These are phyloP conservation scores for Helianthus annuus DNA, from an alignment of 129 eudicot genomes.

Conservation along the genomic window HanXRQr2.0-SUNRISE NC_035436.2:129650923-129651422, in stretches of 20 bases:
- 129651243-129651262: slow-evolving; percentile 23
- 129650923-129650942: slow-evolving; percentile 25
- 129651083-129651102: slow-evolving; percentile 18
- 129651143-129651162: background rate
- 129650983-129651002: slow-evolving; percentile 39
- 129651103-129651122: slow-evolving; percentile 29
- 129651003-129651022: background rate
- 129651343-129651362: slow-evolving; percentile 13
- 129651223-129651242: slow-evolving; percentile 36
- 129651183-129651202: background rate
- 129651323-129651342: slow-evolving; percentile 22
- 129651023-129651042: slow-evolving; percentile 12
- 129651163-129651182: background rate
- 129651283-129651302: slow-evolving; percentile 14
- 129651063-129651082: slow-evolving; percentile 40
- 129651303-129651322: background rate
- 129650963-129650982: slow-evolving; percentile 19
- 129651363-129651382: background rate
- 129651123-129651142: background rate
- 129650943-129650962: slow-evolving; percentile 24
- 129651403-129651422: background rate
- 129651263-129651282: background rate
- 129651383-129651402: background rate
- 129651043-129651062: slow-evolving; percentile 35
- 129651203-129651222: slow-evolving; percentile 8